A percentile compares a stretch with the other conserved stretches of the same genome.
Conservation (phyloP, 2,329 filamentous ascomycete genomes). For the Stagonosporopsis chrysanthemi region DNA sequence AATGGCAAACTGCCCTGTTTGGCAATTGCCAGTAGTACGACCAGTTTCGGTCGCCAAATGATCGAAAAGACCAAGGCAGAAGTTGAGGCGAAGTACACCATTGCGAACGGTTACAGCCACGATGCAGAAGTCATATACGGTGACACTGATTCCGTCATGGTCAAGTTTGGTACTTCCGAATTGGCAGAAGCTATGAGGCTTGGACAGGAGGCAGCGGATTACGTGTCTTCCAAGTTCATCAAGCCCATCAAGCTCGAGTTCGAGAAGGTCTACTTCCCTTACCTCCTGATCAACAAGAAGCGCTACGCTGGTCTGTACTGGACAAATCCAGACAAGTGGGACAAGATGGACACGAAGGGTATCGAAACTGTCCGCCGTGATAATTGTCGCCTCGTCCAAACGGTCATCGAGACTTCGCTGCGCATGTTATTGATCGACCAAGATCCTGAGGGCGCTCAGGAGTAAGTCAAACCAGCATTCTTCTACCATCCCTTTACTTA, state of each 20-base stretch:
- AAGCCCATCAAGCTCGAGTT: conserved; percentile 99
- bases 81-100: conserved; percentile 87
- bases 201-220: conserved; percentile 89
- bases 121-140: conserved; percentile 98
- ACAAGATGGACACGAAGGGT: conserved; percentile 99
- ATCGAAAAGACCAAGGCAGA: conserved; percentile 98
- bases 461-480: conserved; percentile 65
- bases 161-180: conserved; percentile 93
- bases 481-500: not conserved
- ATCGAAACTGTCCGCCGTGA: conserved; percentile 98
- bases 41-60: conserved; percentile 97
- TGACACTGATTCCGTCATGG: conserved; percentile 99
- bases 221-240: conserved; percentile 88
- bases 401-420: conserved; percentile 94
- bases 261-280: conserved; percentile 98
- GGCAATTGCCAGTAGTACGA: conserved; percentile 94
- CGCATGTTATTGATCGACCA: conserved; percentile 95
- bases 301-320: conserved; percentile 97
- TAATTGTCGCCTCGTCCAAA: conserved; percentile 94
- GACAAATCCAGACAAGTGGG: conserved; percentile 92
- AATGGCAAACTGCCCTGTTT: conserved; percentile 95
- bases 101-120: conserved; percentile 92
- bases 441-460: conserved; percentile 88
- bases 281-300: conserved; percentile 99
- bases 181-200: conserved; percentile 90